Conservation (phyloP, 495 filamentous ascomycete genomes). For the Aspergillus olivimuriae region DNA sequence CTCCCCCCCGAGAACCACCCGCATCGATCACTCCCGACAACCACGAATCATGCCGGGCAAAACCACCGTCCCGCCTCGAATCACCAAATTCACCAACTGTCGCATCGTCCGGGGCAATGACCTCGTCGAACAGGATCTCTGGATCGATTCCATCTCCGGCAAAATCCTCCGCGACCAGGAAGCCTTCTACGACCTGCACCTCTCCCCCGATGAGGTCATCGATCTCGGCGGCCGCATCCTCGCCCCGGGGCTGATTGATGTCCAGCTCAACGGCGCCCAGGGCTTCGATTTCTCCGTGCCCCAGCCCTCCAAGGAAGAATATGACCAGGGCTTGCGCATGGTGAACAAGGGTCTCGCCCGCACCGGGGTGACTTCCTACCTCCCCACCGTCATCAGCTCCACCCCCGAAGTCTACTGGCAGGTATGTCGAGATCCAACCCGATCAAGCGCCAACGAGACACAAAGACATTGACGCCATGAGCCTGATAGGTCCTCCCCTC, state of each 20-base stretch:
- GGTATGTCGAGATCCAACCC: constrained; percentile 23
- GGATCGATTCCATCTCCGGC: constrained; percentile 68
- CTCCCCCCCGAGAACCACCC: neutral
- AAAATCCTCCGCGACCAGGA: constrained; percentile 71
- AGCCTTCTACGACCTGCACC: constrained; percentile 64
- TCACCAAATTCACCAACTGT: constrained; percentile 82
- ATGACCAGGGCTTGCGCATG: constrained; percentile 57
- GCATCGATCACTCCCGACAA: neutral
- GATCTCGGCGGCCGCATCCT: constrained; percentile 74
- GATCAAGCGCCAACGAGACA: too few relatives aligned
- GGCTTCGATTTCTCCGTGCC: constrained; percentile 82
- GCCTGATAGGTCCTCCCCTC: constrained; percentile 55
- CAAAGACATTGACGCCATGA: too few relatives aligned
- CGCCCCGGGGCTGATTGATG: constrained; percentile 76
- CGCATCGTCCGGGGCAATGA: constrained; percentile 55
- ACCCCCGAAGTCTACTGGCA: constrained; percentile 61
- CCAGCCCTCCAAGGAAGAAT: constrained; percentile 53
- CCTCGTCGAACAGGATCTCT: constrained; percentile 67
- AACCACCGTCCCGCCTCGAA: constrained; percentile 34
- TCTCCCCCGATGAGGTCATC: constrained; percentile 47
- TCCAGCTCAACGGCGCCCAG: constrained; percentile 79
- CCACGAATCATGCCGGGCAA: constrained; percentile 33
- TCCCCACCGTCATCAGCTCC: constrained; percentile 69
- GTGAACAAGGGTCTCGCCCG: constrained; percentile 62
- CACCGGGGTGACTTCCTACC: constrained; percentile 78